A percentile compares a stretch with the other conserved stretches of the same genome.
These are phyloP conservation scores for Mitragyna speciosa DNA, from an alignment of 257 asterid genomes.

Conservation along the genomic window DNA sequence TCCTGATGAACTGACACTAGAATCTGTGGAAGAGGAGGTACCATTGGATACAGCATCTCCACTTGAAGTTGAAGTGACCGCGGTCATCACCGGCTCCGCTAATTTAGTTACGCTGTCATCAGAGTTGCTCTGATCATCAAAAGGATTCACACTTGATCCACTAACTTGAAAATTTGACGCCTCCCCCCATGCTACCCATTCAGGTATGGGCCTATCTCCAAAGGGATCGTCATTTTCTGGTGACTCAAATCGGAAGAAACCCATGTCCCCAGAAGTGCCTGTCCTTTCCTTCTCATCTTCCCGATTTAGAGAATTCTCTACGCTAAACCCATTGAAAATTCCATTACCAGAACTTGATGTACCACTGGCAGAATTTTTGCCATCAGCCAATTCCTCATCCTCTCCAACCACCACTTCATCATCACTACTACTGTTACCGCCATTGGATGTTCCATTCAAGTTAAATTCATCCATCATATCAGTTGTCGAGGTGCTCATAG, in stretches of 20 bases:
- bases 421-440: constrained; percentile 65
- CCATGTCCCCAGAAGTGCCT: constrained; percentile 42
- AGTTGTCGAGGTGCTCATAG: constrained; percentile 56
- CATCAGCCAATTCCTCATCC: constrained; percentile 64
- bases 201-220: constrained; percentile 83
- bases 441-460: constrained; percentile 51
- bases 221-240: constrained; percentile 68
- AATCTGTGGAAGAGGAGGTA: constrained; percentile 32
- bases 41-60: constrained; percentile 52
- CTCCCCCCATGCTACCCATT: constrained; percentile 94
- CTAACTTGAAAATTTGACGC: constrained; percentile 57
- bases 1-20: constrained; percentile 37
- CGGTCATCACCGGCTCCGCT: constrained; percentile 26
- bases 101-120: constrained; percentile 27
- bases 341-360: constrained; percentile 32
- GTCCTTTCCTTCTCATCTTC: constrained; percentile 36
- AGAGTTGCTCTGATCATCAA: constrained; percentile 42
- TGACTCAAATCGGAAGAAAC: constrained; percentile 63
- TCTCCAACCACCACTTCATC: constrained; percentile 96
- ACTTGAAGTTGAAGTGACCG: constrained; percentile 37
- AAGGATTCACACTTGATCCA: constrained; percentile 69
- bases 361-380: constrained; percentile 39
- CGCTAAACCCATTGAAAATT: constrained; percentile 29
- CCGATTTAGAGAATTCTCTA: constrained; percentile 27
- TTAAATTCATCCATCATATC: constrained; percentile 59